Base-by-base conservation (phyloP, 768 basidiomycete genomes). In the Trametes villosa region DNA sequence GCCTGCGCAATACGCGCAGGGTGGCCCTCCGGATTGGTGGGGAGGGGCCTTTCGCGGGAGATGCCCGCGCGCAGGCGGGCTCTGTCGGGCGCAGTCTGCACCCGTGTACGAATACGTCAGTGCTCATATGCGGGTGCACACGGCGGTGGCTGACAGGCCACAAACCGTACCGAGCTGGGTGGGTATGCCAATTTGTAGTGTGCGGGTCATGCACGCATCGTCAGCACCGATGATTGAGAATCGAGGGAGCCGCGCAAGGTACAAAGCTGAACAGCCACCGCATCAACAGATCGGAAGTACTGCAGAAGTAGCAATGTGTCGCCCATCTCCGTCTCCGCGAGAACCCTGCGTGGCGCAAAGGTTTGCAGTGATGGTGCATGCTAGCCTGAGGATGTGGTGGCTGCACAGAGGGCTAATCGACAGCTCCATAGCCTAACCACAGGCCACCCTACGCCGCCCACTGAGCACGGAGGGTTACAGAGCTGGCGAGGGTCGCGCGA, bases 221-320 rank as follows among this genome's bases (percentile, higher is more conserved):
- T 44, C 9, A 17, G 20, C 11, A 8, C 12, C 11, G 22, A 45
- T 8, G 44, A 24, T 26, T 9, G 22, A 1, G 12, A 9, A 5
- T 45, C 12, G 9, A 26, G 49, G 33, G 48, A 20, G 49, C 49
- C 45, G 49, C 31, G 49, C 49, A 12, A 50, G 49, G 49, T 34
- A 50, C 49, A 36, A 30, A 5, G 33, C 29, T 50, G 49, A 33
- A 50, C 49, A 50, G 49, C 49, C 49, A 50, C 49, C 49, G 12
- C 49, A 50, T 50, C 49, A 50, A 20, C 18, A 20, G 33, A 50
- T 50, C 49, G 31, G 30, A 34, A 20, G 36, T 38, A 18, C 36
- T 22, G 33, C 20, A 34, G 49, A 24, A 50, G 33, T n/a, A n/a
- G n/a, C n/a, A n/a, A n/a, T n/a, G 36, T 30, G 33, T 17, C 33